Evolutionary conservation across 257 asterid genomes (phyloP).

Genomic region (Sherardia arvensis): DNA sequence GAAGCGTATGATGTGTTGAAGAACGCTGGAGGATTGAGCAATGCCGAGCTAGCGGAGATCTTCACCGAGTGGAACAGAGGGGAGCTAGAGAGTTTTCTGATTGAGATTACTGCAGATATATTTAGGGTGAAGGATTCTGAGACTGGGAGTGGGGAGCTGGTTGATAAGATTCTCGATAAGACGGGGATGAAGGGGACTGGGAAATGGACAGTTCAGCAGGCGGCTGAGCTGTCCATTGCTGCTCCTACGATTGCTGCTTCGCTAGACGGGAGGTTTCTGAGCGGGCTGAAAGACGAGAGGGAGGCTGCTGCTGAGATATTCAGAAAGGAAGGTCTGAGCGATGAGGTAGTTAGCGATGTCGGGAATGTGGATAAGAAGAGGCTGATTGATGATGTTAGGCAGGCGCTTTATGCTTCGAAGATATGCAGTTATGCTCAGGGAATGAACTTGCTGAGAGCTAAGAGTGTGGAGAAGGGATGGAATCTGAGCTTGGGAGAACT

Average conservation of each 20-base stretch:
- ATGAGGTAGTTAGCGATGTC: constrained; percentile 27
- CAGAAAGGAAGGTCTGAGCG: constrained; percentile 48
- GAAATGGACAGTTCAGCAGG: constrained; percentile 97
- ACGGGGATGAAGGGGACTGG: constrained; percentile 90
- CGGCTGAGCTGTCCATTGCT: constrained; percentile 83
- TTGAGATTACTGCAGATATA: constrained; percentile 78
- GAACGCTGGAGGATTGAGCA: constrained; percentile 57
- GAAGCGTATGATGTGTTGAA: constrained; percentile 84
- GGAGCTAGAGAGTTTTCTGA: constrained; percentile 76
- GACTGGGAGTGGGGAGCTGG: constrained; percentile 47
- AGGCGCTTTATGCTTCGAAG: constrained; percentile 84
- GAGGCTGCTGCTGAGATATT: constrained; percentile 51
- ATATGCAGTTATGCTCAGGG: constrained; percentile 96
- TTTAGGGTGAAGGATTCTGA: constrained; percentile 56
- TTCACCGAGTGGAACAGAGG: constrained; percentile 80
- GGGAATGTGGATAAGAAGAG: constrained; percentile 55
- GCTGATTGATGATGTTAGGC: constrained; percentile 89
- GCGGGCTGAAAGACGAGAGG: constrained; percentile 87
- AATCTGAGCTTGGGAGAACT: constrained; percentile 77
- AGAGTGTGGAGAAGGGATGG: constrained; percentile 87
- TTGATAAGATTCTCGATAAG: constrained; percentile 82
- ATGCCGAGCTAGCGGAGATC: constrained; percentile 58
- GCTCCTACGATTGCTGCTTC: constrained; percentile 95
- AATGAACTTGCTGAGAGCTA: constrained; percentile 78
- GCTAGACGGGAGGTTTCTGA: constrained; percentile 63